These are phyloP conservation scores for Lipomyces sp. DNA, from an alignment of 805 yeast species.

Conservation along the genomic window DNA sequence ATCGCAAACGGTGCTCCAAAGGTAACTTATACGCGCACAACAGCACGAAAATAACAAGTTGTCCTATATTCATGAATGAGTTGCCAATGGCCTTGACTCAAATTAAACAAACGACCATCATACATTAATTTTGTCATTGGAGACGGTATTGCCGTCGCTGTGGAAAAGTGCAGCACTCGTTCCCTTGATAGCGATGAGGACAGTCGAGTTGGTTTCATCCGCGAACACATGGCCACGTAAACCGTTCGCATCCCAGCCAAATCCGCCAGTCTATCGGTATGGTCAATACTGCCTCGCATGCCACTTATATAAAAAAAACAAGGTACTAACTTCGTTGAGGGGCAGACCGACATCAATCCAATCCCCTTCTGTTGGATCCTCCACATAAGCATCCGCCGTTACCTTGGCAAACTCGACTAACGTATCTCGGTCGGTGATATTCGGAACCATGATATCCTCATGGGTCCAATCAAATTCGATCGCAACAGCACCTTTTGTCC, in stretches of 20 bases:
- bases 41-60: constrained; percentile 92
- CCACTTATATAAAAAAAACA: neutral
- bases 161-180: constrained; percentile 72
- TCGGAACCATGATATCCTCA: constrained; percentile 57
- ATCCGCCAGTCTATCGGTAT: constrained; percentile 51
- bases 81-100: neutral
- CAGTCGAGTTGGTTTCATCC: constrained; percentile 58
- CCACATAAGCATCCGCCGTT: constrained; percentile 90
- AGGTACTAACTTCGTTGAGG: constrained; percentile 29
- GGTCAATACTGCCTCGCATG: neutral
- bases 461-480: constrained; percentile 35
- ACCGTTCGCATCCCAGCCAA: constrained; percentile 89
- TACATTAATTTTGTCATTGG: constrained; percentile 73
- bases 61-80: constrained; percentile 50
- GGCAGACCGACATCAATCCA: constrained; percentile 72
- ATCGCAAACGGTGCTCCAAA: constrained; percentile 97
- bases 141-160: constrained; percentile 68
- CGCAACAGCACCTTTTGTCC: constrained; percentile 31
- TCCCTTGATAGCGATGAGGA: constrained; percentile 85
- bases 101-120: neutral
- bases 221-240: constrained; percentile 90
- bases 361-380: constrained; percentile 74
- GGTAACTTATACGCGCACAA: constrained; percentile 88
- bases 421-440: constrained; percentile 75
- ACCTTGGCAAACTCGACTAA: constrained; percentile 76